Conservation (phyloP, 169 alveolate genomes). For the Besnoitia besnoiti region DNA sequence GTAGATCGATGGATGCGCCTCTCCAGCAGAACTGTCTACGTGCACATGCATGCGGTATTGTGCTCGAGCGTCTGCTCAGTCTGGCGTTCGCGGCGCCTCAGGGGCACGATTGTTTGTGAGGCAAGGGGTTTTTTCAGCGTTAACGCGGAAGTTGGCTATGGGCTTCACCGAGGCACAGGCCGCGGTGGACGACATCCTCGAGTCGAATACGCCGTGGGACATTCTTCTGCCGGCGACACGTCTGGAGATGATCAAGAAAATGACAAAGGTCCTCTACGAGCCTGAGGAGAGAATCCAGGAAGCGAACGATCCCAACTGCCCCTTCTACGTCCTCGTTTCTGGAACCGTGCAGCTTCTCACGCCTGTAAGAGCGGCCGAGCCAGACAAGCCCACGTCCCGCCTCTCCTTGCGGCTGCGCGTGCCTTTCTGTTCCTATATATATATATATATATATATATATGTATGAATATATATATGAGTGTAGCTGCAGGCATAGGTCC, state of each 20-base stretch:
- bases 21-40: no score
- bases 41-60: no score
- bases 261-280: constrained; percentile 33
- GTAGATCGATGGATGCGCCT: no score
- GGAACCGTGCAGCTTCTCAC: constrained; percentile 52
- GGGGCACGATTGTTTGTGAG: no score
- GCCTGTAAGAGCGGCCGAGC: constrained; percentile 44
- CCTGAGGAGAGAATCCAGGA: constrained; percentile 48
- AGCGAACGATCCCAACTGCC: constrained; percentile 59
- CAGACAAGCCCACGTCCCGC: no score
- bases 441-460: not conserved
- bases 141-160: constrained; percentile 5
- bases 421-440: no score
- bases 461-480: not conserved
- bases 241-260: constrained; percentile 48
- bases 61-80: no score
- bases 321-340: constrained; percentile 44
- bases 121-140: not conserved
- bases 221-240: constrained; percentile 55
- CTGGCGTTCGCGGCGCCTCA: no score
- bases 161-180: constrained; percentile 62
- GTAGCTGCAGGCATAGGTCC: not conserved
- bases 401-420: no score
- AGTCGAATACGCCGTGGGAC: constrained; percentile 48
- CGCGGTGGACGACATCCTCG: constrained; percentile 61